Evolutionary conservation across 2,329 filamentous ascomycete species (phyloP).

Genomic region (Diaporthe eres): DNA sequence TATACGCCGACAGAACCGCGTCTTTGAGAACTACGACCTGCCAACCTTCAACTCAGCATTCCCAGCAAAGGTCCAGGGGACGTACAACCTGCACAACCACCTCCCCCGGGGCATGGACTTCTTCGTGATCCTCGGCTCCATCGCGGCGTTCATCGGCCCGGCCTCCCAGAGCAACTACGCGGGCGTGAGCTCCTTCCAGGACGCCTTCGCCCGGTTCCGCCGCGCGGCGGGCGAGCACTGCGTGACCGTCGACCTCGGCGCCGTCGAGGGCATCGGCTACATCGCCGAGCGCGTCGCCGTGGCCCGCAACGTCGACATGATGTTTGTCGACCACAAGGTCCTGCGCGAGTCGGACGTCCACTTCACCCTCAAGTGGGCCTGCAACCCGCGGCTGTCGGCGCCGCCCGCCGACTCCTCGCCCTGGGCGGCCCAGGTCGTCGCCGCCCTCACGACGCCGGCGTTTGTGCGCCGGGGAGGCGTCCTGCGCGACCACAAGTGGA

Average conservation of each 20-base stretch:
- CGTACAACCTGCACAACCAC: not conserved
- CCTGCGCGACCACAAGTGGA: no score
- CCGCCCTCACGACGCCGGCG: not conserved
- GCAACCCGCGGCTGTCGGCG: not conserved
- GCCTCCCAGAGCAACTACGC: not conserved
- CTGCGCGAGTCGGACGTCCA: not conserved
- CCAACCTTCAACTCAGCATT: not conserved
- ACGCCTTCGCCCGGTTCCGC: not conserved
- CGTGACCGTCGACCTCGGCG: not conserved
- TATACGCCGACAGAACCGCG: not conserved
- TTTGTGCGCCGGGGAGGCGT: no score
- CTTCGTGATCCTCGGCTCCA: not conserved
- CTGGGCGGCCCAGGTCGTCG: not conserved
- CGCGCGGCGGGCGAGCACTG: no score
- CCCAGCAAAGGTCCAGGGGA: not conserved
- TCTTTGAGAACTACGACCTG: not conserved
- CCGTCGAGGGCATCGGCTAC: not conserved
- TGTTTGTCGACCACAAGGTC: conserved; percentile 9
- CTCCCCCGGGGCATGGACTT: not conserved
- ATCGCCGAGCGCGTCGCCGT: not conserved
- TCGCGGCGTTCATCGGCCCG: not conserved
- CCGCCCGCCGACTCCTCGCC: not conserved
- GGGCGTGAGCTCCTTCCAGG: not conserved
- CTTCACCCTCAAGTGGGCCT: not conserved
- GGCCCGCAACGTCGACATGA: not conserved